A percentile compares a stretch with the other conserved stretches of the same genome.
phyloP scores from a whole-genome alignment of 306 rosid species.

The Dalbergia cultrata region DNA sequence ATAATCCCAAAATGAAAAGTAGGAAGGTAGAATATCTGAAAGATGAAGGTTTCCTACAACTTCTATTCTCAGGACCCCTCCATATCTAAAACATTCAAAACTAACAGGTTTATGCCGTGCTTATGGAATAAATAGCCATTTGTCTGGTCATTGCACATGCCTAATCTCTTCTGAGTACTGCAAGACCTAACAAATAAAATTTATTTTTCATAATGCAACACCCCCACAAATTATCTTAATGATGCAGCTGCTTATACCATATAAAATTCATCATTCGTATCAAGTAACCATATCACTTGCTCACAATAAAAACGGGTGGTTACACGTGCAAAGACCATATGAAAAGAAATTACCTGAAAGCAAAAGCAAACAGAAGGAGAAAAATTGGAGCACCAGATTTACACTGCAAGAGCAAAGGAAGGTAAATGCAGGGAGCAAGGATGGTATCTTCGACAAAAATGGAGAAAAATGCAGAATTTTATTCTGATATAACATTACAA shows the following conservation, averaged over 20 bases:
- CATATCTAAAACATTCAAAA: background rate
- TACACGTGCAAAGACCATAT: slow-evolving; percentile 25
- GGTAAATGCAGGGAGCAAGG: slow-evolving; percentile 22
- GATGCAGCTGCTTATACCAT: slow-evolving; percentile 26
- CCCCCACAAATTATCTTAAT: slow-evolving; percentile 19
- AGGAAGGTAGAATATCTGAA: slow-evolving; percentile 8
- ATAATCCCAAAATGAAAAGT: slow-evolving; percentile 14
- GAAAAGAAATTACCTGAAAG: slow-evolving; percentile 75
- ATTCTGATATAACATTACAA: slow-evolving; percentile 19
- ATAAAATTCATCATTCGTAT: slow-evolving; percentile 29
- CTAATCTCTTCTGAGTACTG: slow-evolving; percentile 7
- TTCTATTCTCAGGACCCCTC: background rate
- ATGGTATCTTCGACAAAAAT: slow-evolving; percentile 32
- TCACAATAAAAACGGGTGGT: slow-evolving; percentile 15
- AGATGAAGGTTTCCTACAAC: background rate
- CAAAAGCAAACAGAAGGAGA: slow-evolving; percentile 96
- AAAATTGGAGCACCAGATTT: slow-evolving; percentile 98
- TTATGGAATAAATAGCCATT: slow-evolving; percentile 13
- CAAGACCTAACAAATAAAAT: slow-evolving; percentile 24
- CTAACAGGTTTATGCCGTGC: slow-evolving; percentile 1
- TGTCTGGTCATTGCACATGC: background rate
- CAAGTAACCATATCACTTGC: slow-evolving; percentile 19
- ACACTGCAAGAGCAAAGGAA: slow-evolving; percentile 73
- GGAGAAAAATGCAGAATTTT: background rate
- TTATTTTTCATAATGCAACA: slow-evolving; percentile 13